Base-by-base conservation (phyloP, 2,329 filamentous ascomycete species). In the Neonectria sp. region DNA sequence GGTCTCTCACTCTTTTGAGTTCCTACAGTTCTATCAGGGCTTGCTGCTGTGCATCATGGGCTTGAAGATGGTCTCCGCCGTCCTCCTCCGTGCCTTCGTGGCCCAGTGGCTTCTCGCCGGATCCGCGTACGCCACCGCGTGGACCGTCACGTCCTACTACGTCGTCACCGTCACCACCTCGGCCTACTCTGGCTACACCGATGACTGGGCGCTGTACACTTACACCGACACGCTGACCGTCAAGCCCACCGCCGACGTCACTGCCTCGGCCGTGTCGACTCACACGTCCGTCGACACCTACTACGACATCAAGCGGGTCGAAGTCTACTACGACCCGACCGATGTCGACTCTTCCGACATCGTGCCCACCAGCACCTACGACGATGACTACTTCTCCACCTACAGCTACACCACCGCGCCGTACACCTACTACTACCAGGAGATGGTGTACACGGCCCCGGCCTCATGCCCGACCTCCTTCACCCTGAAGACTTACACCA, bases 381-480 rank as follows among this genome's bases (percentile, higher is more conserved):
- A 57, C 27, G 37, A 49, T 21, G 13, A 64, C 46, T 24, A 55
- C 53, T 12, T 29, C 21, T 25, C 40, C 8, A 45, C 40, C 9
- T 12, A 45, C n/a, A 45, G 8, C n/a, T n/a, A 40, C 13, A n/a
- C 46, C 49, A 2, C 24, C 21, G 56, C 25, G 8, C 27, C 37
- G 3, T 65, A 65, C 66, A 73, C 73, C 5, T 51, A 59, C 25
- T 75, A 67, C 55, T 45, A 64, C 17, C 68, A 70, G 60, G 55
- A 59, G 9, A 27, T 76, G 7, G 57, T 73, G 51, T 72, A 71
- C 65, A 76, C 75, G 0, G 77, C 77, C 1, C 77, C 77, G 1
- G 15, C 70, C 1, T 72, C 71, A 4, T 79, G 77, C 66, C 73
- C 75, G 4, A 78, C 76, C 6, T 64, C 72, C 4, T 79, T 79